A percentile compares a stretch with the other conserved stretches of the same genome.
phyloP scores from a whole-genome alignment of 2,329 filamentous ascomycete genomes.

The Epichloe uncinata region DNA sequence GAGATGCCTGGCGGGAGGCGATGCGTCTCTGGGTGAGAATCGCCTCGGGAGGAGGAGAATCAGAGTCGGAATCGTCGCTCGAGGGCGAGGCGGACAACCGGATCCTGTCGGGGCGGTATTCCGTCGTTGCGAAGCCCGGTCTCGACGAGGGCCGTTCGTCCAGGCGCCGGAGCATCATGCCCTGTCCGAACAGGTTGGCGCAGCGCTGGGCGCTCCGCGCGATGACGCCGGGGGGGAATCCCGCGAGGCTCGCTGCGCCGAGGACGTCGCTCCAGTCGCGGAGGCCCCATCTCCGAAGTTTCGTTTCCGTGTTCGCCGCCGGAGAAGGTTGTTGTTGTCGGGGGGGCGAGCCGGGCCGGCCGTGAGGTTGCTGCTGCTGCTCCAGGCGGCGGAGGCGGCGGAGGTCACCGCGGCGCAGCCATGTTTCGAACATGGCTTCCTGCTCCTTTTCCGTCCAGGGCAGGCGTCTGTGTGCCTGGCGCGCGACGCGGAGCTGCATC shows the following conservation, averaged over 20 bases:
- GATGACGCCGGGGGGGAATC: constrained; percentile 50
- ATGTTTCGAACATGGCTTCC: constrained; percentile 22
- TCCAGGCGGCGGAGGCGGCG: not conserved
- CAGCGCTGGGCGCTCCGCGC: constrained; percentile 62
- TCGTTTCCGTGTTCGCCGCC: constrained; percentile 11
- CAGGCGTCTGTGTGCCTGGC: constrained; percentile 22
- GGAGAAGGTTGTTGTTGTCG: no score
- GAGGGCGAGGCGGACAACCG: constrained; percentile 12
- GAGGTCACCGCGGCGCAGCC: constrained; percentile 19
- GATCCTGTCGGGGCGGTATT: constrained; percentile 19
- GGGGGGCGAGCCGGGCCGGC: no score
- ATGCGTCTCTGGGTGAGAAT: constrained; percentile 17
- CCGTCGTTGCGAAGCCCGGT: constrained; percentile 13
- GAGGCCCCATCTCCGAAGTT: constrained; percentile 26
- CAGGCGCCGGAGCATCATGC: constrained; percentile 52
- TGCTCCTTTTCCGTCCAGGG: constrained; percentile 13
- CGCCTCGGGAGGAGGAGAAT: constrained; percentile 9
- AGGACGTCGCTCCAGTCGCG: constrained; percentile 81
- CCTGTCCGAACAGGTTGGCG: constrained; percentile 58
- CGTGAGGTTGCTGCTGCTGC: no score
- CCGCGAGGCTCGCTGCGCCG: constrained; percentile 61
- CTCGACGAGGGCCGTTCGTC: constrained; percentile 17
- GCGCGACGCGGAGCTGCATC: constrained; percentile 34
- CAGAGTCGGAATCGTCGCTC: constrained; percentile 7
- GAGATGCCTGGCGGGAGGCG: constrained; percentile 10